Base-by-base conservation (phyloP, 2,329 filamentous ascomycete genomes). In the Phialocephala subalpina region DNA sequence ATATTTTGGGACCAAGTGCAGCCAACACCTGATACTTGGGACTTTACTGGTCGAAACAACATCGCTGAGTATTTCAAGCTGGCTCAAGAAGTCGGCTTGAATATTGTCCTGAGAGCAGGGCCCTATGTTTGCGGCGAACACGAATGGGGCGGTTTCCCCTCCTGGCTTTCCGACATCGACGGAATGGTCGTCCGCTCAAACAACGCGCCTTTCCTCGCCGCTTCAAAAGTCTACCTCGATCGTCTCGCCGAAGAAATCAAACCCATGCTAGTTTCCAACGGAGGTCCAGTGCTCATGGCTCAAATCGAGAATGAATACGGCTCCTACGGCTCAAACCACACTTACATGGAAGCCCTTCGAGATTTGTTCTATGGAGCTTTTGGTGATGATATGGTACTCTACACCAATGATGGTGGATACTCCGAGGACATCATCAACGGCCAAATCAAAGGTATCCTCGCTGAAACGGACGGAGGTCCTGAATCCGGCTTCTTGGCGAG, bases 291-390 rank as follows among this genome's bases (percentile, higher is more conserved):
- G 16, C 81, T 84, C 52, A 75, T 84, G 35, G 79, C 79, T 38
- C 82, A 86, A 65, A 78, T 84, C 14, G 83, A 86, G 68, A 86
- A 85, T 60, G 83, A 85, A 67, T 86, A 85, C 63, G 83, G 83
- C 0, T 82, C 78, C 25, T 84, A 81, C 55, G 83, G 81, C 18
- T 74, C 74, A 5, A 77, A 85, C 63, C 81, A 83, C 61, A 70
- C 72, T 1, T 85, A 86, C 67, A 82, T 79, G 6, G 68, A 71
- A 5, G 77, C 77, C 0, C 53, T 84, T 27, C 73, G 79, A 8
- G 79, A 83, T 60, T 80, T 83, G 7, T 73, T 85, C n/a, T 74
- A 68, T 7, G 70, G 65, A 0, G 78, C 77, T 53, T 84, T 83
- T 60, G 49, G 49, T 11, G 20, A 40, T 16, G 79, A 82, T 7